Percentiles rank a stretch among this genome's conserved stretches.
Evolutionary conservation across 2,329 filamentous ascomycete genomes (phyloP).

Genomic region (Paecilomyces fulvus): DNA sequence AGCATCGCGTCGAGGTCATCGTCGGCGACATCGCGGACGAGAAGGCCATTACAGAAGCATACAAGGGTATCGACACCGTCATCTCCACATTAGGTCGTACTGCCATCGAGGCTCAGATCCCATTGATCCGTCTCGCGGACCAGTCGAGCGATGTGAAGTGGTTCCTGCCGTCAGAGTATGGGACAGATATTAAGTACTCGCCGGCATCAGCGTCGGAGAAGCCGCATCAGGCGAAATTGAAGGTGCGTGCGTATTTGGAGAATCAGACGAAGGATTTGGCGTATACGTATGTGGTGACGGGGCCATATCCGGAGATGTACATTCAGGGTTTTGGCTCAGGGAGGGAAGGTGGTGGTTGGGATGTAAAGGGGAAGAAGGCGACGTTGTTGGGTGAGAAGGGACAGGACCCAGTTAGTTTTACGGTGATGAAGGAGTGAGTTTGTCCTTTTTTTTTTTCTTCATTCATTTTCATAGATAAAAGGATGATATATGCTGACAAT

Average conservation of each 20-base stretch:
- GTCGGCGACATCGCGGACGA: slow-evolving; percentile 48
- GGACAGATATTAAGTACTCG: slow-evolving; percentile 56
- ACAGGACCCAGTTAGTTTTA: slow-evolving; percentile 55
- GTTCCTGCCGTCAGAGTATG: slow-evolving; percentile 62
- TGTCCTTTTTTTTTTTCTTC: slow-evolving; percentile 1
- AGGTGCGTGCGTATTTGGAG: slow-evolving; percentile 54
- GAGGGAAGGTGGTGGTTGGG: slow-evolving; percentile 48
- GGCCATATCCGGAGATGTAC: slow-evolving; percentile 60
- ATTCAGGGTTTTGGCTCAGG: slow-evolving; percentile 36
- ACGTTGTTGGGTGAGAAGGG: slow-evolving; percentile 52
- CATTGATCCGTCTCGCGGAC: slow-evolving; percentile 54
- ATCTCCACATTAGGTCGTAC: slow-evolving; percentile 56
- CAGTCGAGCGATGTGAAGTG: slow-evolving; percentile 46
- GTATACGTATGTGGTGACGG: slow-evolving; percentile 61
- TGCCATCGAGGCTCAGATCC: slow-evolving; percentile 53
- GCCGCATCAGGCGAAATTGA: slow-evolving; percentile 62
- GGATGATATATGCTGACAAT: not conserved
- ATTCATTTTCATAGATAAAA: not conserved
- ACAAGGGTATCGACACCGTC: slow-evolving; percentile 54
- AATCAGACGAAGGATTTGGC: slow-evolving; percentile 45
- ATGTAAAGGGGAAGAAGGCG: slow-evolving; percentile 50
- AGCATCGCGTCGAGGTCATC: slow-evolving; percentile 45
- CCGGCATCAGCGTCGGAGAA: slow-evolving; percentile 51
- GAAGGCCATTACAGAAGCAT: slow-evolving; percentile 48
- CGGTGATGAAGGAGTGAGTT: slow-evolving; percentile 61